phyloP scores from a whole-genome alignment of 2,329 filamentous ascomycete genomes.

The Trichothecium sympodiale region DNA sequence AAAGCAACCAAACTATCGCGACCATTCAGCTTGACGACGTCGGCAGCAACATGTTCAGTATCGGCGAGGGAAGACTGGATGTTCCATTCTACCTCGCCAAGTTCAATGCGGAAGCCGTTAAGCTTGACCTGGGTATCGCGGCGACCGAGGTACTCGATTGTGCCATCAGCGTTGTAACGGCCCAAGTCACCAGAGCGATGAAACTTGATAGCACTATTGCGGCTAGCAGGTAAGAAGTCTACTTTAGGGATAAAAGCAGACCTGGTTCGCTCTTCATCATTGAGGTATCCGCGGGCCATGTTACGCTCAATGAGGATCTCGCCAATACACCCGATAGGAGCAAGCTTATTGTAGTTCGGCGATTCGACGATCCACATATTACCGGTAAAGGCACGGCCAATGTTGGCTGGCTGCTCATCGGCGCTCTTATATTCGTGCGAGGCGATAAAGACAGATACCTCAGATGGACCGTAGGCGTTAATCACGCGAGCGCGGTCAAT shows the following conservation, averaged over 20 bases:
- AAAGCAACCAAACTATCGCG: constrained; percentile 1
- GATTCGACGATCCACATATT: constrained; percentile 10
- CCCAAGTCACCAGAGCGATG: constrained; percentile 79
- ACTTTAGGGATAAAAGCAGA: constrained; percentile 9
- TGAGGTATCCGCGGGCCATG: constrained; percentile 13
- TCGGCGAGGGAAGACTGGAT: constrained; percentile 12
- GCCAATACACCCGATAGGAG: constrained; percentile 13
- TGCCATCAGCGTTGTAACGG: constrained; percentile 65
- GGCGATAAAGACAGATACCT: constrained; percentile 12
- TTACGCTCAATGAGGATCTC: constrained; percentile 18
- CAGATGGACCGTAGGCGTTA: constrained; percentile 30
- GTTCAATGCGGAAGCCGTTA: constrained; percentile 67
- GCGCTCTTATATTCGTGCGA: background rate
- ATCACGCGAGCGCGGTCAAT: constrained; percentile 10
- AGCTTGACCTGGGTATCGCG: constrained; percentile 75
- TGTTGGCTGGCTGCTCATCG: constrained; percentile 2
- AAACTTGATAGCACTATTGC: constrained; percentile 52
- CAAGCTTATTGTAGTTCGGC: constrained; percentile 7
- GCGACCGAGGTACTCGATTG: constrained; percentile 60
- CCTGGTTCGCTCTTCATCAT: background rate
- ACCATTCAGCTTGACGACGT: constrained; percentile 2
- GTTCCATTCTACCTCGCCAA: constrained; percentile 55
- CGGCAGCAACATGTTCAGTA: constrained; percentile 3
- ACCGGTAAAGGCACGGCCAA: constrained; percentile 4
- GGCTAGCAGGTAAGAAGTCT: constrained; percentile 57